Evolutionary conservation across 148 eudicot genomes (phyloP), one percentile per base, ranked within the genome.

Genomic region (Polygonum aviculare): DNA sequence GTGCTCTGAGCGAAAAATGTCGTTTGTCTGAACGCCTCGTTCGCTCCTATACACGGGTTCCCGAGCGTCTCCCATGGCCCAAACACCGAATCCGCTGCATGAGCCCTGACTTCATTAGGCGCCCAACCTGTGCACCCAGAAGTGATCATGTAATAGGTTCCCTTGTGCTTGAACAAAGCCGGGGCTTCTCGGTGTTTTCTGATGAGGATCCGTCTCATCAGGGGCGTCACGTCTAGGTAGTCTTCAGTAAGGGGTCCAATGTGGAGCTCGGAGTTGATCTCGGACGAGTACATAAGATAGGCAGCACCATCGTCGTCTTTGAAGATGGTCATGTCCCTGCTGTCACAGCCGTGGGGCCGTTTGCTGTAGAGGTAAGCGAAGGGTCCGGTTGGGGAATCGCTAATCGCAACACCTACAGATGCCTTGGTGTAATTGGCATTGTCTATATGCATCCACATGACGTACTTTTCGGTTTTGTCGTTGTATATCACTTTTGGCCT

Each of bases 391-490:
- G 98, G 97, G 39, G 73, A 86, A 76, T 88, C 83, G 19, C 97
- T 87, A 3, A 83, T 44, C 9, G 98, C 99, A 36, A 92, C 82
- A 18, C 99, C 99, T 5, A 88, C 88, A 0, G 85, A 85, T 50
- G 99, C 99, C 83, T 92, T 92, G 55, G 99, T 92, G 85, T 95
- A 95, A 77, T 95, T 95, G 67, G 79, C 82, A 51, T 90, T 90
- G 19, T 95, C 99, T 0, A 95, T 89, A 77, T 95, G 99, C 99
- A 95, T 95, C 99, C 99, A 95, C 99, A 95, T 95, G 19, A 95
- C 92, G 31, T 90, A 95, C 79, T 95, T 92, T 31, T 62, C 69
- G 3, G 96, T 92, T 51, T 83, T 85, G 12, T 84, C 85, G 39
- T 92, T 95, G 87, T 86, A 90, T 9, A 95, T 60, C 49, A 95